A percentile compares a stretch with the other conserved stretches of the same genome.
phyloP scores from a whole-genome alignment of 2,329 filamentous ascomycete species.

The Nothophaeocryptopus gaeumannii region DNA sequence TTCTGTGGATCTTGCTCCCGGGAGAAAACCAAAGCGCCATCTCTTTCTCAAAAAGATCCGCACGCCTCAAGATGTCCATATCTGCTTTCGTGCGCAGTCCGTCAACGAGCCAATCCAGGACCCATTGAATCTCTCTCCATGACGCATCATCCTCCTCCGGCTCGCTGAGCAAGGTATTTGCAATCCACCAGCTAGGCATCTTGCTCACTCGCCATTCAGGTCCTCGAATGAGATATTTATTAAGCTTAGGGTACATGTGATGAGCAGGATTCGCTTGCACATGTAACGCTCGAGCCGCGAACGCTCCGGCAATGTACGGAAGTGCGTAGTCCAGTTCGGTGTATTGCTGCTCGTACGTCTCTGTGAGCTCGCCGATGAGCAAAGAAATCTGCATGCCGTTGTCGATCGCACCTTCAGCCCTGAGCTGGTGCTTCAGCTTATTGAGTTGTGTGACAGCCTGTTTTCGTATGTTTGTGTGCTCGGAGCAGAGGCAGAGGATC shows the following conservation, averaged over 20 bases:
- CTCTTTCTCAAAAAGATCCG: constrained; percentile 70
- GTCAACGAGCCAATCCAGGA: constrained; percentile 68
- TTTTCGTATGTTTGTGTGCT: constrained; percentile 70
- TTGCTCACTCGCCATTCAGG: constrained; percentile 68
- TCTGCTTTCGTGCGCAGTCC: constrained; percentile 60
- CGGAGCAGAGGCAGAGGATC: constrained; percentile 71
- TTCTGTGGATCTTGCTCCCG: constrained; percentile 53
- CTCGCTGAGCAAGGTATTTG: constrained; percentile 70
- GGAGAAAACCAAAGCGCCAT: constrained; percentile 67
- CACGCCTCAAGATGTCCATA: constrained; percentile 58
- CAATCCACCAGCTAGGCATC: constrained; percentile 59
- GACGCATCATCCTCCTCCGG: constrained; percentile 71
- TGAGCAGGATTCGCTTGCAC: constrained; percentile 76
- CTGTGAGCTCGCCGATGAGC: constrained; percentile 73
- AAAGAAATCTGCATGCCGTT: constrained; percentile 78
- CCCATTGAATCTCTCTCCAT: constrained; percentile 71
- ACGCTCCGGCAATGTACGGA: constrained; percentile 71
- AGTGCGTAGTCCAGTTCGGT: constrained; percentile 48
- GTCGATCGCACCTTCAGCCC: constrained; percentile 44
- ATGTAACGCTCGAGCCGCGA: constrained; percentile 66
- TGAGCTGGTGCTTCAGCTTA: constrained; percentile 56
- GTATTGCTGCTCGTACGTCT: constrained; percentile 58
- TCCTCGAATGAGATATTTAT: constrained; percentile 73
- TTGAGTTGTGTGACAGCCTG: constrained; percentile 70
- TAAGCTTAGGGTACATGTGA: constrained; percentile 80